Evolutionary conservation across 2,329 filamentous ascomycete species (phyloP), one percentile per base, ranked within the genome.

Genomic region (Arachnomyces sp.): DNA sequence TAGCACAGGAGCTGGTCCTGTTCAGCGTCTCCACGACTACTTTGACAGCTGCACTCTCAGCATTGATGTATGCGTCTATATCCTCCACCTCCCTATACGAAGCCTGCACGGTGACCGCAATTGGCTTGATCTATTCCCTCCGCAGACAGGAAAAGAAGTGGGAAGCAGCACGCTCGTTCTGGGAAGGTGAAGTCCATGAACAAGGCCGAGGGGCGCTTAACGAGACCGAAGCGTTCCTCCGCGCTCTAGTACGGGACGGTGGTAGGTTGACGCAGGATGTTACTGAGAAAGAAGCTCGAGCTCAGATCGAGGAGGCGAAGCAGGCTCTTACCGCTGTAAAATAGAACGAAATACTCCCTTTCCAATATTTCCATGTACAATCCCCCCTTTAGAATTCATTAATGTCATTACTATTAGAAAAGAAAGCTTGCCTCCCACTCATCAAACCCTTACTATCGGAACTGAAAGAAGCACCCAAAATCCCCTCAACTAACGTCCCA

Each of bases 11-110:
- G 42, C 74, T 89, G 2, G 79, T 94, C 3, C 58, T 93, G 3
- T 80, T 88, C 53, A 84, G 84, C 0, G 65, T 86, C 0, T 82
- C 79, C 38, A 86, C 85, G 0, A 83, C 84, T 0, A 77, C 78
- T 3, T 64, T 84, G 2, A 74, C 75, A 1, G 68, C 71, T 8
- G 73, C 73, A 0, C 64, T 80, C 2, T 73, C 72, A 0, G 69
- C 63, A 0, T 67, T 79, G 40, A 66, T 77, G 3, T 78, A 75
- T 54, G 48, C 76, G 13, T 76, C 74, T 12, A 53, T 71, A 7
- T 66, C 70, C 0, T 63, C 70, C 0, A 66, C 71, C 6, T 69
- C 69, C 1, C 40, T 74, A 1, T 78, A 77, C 43, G 76, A 79
- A 55, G 73, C 74, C 3, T 71, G 74, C 29, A 75, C 74, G 2